phyloP scores from a whole-genome alignment of 129 eudicot species.

The Pulicaria dysenterica region DNA sequence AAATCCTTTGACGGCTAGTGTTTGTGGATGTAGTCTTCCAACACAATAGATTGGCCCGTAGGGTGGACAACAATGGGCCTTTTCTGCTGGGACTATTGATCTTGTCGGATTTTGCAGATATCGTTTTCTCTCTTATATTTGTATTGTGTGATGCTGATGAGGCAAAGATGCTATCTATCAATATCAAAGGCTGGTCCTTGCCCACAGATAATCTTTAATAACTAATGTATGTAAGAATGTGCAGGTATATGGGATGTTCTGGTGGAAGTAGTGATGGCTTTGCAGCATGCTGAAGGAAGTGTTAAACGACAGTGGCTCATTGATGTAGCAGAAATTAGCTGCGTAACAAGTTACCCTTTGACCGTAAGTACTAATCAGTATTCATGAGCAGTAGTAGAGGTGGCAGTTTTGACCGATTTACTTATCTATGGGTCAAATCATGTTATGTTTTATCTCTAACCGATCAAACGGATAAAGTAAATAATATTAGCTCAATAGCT shows the following conservation, averaged over 20 bases:
- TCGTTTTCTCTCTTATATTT: too few relatives aligned
- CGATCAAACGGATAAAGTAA: too few relatives aligned
- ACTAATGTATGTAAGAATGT: background rate
- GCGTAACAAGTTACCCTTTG: conserved; percentile 71
- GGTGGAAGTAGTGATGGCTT: conserved; percentile 63
- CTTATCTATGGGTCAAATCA: too few relatives aligned
- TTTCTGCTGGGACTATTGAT: too few relatives aligned
- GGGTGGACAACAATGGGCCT: background rate
- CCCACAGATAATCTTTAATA: background rate
- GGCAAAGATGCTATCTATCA: too few relatives aligned
- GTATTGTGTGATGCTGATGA: too few relatives aligned
- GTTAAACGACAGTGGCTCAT: conserved; percentile 81
- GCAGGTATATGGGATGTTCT: conserved; percentile 81
- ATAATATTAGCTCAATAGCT: too few relatives aligned
- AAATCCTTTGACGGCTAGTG: background rate
- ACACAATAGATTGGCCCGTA: conserved; percentile 4
- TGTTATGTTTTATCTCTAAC: too few relatives aligned
- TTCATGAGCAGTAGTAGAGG: background rate
- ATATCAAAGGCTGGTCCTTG: background rate
- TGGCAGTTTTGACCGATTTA: too few relatives aligned
- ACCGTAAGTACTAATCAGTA: conserved; percentile 53
- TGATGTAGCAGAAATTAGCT: conserved; percentile 78
- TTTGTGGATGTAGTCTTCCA: conserved; percentile 4
- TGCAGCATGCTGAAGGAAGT: conserved; percentile 68
- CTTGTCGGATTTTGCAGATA: too few relatives aligned